Conservation (phyloP, 2,329 filamentous ascomycete species). For the Arthrobotrys sinensis region DNA sequence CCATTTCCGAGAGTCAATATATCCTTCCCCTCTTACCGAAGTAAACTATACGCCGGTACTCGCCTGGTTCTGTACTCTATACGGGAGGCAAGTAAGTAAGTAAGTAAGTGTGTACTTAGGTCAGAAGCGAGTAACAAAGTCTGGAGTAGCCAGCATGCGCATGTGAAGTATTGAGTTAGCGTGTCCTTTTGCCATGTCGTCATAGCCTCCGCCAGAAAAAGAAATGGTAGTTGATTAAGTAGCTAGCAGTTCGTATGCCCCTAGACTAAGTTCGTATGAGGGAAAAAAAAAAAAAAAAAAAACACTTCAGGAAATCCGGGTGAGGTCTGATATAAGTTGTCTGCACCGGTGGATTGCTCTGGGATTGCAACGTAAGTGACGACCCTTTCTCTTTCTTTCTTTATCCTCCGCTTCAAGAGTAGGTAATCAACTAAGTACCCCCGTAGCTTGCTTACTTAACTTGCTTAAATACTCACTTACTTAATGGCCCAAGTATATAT, state of each 20-base stretch:
- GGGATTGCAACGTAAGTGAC: not conserved
- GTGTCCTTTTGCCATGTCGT: conserved; percentile 39
- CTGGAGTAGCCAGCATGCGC: not conserved
- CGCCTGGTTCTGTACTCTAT: not conserved
- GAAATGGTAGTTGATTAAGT: not conserved
- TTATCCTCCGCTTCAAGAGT: too few relatives aligned
- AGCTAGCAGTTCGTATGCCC: too few relatives aligned
- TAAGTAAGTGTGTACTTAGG: not conserved
- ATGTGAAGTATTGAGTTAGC: conserved; percentile 12
- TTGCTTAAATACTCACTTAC: too few relatives aligned
- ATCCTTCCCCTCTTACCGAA: too few relatives aligned
- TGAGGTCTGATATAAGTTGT: not conserved
- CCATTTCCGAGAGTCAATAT: conserved; percentile 41
- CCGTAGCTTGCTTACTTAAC: too few relatives aligned
- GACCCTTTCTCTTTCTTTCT: too few relatives aligned
- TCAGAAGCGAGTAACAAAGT: too few relatives aligned
- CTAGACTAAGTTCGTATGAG: conserved; percentile 13
- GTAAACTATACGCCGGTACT: not conserved
- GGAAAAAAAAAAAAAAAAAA: conserved; percentile 24
- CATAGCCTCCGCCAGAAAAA: conserved; percentile 3
- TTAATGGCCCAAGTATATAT: too few relatives aligned
- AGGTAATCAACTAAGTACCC: too few relatives aligned
- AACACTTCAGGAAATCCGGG: not conserved
- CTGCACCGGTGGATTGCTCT: not conserved
- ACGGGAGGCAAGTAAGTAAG: not conserved